These are phyloP conservation scores for Lepidium aucheri DNA, from an alignment of 345 rosid species.

Conservation along the genomic window DNA sequence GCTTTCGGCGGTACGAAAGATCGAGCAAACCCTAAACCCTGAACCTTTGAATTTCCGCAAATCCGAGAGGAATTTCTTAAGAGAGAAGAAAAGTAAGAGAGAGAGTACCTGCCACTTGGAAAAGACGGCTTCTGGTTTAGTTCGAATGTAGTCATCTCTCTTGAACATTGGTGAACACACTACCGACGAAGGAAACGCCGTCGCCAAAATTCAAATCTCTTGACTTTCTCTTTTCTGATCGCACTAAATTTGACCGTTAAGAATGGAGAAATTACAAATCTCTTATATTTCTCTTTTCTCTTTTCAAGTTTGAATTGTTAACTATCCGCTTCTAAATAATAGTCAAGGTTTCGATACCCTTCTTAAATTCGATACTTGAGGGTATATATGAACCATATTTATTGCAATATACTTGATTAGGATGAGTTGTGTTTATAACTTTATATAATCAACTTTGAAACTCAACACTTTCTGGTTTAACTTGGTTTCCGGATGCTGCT, in stretches of 20 bases:
- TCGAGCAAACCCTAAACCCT: neutral
- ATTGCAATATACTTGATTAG: neutral
- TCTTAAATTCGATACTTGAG: too few relatives aligned
- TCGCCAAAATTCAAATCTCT: neutral
- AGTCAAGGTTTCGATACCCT: neutral
- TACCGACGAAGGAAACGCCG: neutral
- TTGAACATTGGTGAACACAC: slow-evolving; percentile 27
- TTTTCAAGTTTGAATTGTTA: slow-evolving; percentile 13
- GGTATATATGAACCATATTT: neutral
- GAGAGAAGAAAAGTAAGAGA: neutral
- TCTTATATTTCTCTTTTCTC: neutral
- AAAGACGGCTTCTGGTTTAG: slow-evolving; percentile 58
- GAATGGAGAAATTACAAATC: neutral
- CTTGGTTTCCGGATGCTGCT: neutral
- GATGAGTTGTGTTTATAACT: neutral
- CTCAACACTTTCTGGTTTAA: neutral
- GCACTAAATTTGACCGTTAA: neutral
- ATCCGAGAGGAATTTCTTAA: neutral
- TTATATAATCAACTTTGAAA: neutral
- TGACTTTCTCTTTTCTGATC: neutral
- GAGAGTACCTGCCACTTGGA: slow-evolving; percentile 63
- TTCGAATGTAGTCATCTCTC: slow-evolving; percentile 55
- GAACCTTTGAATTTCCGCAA: neutral
- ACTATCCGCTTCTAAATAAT: neutral
- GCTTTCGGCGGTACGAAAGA: neutral